Evolutionary conservation across 768 basidiomycete genomes (phyloP).

Genomic region (Tricholoma hemisulphureum): DNA sequence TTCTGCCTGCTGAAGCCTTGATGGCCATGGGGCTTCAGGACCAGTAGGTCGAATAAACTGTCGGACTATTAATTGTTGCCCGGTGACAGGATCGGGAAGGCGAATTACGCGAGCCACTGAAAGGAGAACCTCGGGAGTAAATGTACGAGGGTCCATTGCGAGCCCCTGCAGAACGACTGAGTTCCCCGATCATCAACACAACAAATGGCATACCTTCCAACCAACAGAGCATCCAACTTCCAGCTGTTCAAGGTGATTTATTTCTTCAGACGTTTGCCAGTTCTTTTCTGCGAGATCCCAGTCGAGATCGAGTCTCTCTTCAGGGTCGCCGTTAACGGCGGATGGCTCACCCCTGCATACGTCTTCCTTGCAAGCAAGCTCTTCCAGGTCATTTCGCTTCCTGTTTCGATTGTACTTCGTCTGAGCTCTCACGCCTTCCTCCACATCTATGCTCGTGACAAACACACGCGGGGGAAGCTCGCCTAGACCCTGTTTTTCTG

Average conservation of each 20-base stretch:
- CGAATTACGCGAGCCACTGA: slow-evolving; percentile 41
- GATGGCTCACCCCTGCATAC: slow-evolving; percentile 1
- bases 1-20: slow-evolving; percentile 17
- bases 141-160: slow-evolving; percentile 56
- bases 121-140: slow-evolving; percentile 57
- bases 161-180: slow-evolving; percentile 43
- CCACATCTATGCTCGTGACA: slow-evolving; percentile 72
- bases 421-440: slow-evolving; percentile 42
- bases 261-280: slow-evolving; percentile 27
- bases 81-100: slow-evolving; percentile 6
- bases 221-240: slow-evolving; percentile 35
- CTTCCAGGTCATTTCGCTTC: slow-evolving; percentile 9
- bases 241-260: slow-evolving; percentile 27
- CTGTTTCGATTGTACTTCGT: slow-evolving; percentile 31
- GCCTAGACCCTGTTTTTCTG: slow-evolving; percentile 50
- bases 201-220: slow-evolving; percentile 44
- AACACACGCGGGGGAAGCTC: slow-evolving; percentile 60
- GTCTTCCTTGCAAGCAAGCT: slow-evolving; percentile 12
- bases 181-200: neutral
- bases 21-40: slow-evolving; percentile 21
- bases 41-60: slow-evolving; percentile 16
- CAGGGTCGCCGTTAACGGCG: slow-evolving; percentile 1
- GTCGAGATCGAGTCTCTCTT: slow-evolving; percentile 28
- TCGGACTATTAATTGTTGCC: slow-evolving; percentile 13
- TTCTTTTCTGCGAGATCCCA: slow-evolving; percentile 33